These are phyloP conservation scores for Trichoderma koningiopsis DNA, from an alignment of 2,329 filamentous ascomycete species.

Conservation along the genomic window DNA sequence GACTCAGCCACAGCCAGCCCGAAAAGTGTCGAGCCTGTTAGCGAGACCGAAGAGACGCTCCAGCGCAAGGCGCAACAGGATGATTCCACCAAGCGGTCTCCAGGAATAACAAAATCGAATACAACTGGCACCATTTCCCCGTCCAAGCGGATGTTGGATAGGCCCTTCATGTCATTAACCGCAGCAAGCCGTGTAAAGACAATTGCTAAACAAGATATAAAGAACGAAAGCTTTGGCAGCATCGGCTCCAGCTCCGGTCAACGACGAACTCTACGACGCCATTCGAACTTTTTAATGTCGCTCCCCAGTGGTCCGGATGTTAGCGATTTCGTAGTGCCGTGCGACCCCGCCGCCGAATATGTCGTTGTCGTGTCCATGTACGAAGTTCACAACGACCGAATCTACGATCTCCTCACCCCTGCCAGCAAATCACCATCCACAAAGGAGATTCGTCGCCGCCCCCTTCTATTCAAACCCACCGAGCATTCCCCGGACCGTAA, in stretches of 20 bases:
- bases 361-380: slow-evolving; percentile 95
- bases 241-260: slow-evolving; percentile 56
- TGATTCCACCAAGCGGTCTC: slow-evolving; percentile 31
- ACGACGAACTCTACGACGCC: slow-evolving; percentile 66
- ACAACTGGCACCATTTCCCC: slow-evolving; percentile 33
- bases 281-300: slow-evolving; percentile 49
- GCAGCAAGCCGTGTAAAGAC: slow-evolving; percentile 50
- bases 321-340: slow-evolving; percentile 65
- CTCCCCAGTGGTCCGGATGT: slow-evolving; percentile 77
- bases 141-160: slow-evolving; percentile 39
- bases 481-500: slow-evolving; percentile 89
- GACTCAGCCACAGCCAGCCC: slow-evolving; percentile 38
- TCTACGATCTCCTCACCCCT: slow-evolving; percentile 85
- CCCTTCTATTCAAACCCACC: slow-evolving; percentile 88
- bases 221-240: slow-evolving; percentile 52
- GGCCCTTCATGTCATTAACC: slow-evolving; percentile 49
- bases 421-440: slow-evolving; percentile 60
- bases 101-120: slow-evolving; percentile 27
- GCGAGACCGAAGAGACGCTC: slow-evolving; percentile 32
- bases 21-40: slow-evolving; percentile 51
- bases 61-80: slow-evolving; percentile 37
- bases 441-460: slow-evolving; percentile 73
- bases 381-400: slow-evolving; percentile 97
- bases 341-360: slow-evolving; percentile 70
- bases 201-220: slow-evolving; percentile 49